Evolutionary conservation across 495 filamentous ascomycete species (phyloP), one percentile per base, ranked within the genome.

Genomic region (Pseudomonodictys pantanalensis): DNA sequence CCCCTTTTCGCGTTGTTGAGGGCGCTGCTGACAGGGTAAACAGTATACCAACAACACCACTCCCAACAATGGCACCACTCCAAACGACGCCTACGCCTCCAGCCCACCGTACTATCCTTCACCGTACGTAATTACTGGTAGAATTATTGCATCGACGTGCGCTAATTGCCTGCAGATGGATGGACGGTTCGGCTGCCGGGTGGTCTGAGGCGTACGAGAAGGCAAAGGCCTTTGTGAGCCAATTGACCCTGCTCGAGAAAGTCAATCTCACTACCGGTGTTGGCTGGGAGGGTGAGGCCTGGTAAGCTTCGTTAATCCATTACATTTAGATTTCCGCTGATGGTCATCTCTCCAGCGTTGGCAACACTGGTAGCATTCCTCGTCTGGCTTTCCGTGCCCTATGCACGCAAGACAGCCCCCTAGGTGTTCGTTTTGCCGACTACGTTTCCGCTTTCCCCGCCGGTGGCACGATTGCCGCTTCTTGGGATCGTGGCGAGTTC

Each of bases 231-330:
- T 92, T 95, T 58, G 91, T 96, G 33, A 86, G 84, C 6, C 83
- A 90, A 73, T 75, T 96, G 70, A 96, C 91, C 0, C 73, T 96
- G 56, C 73, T 86, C 10, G 91, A 96, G 77, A 96, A 96, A 78
- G 88, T 96, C 69, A 97, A 97, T 67, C 66, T 97, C 57, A 95
- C 91, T 1, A 95, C 90, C 9, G 91, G 91, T 71, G 78, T 86
- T 60, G 91, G 88, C 11, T 96, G 91, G 91, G 68, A 64, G 52
- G 51, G 60, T 20, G 65, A 68, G 24, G 65, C 65, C n/a, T 68
- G 65, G 58, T 61, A 41, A 48, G 58, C 24, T 4, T 3, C 22
- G 15, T 17, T 33, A 10, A 57, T 9, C 23, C 24, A 18, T 10
- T 38, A 29, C n/a, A 33, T 11, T 39, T 12, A 9, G 17, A 24